Evolutionary conservation across 257 asterid species (phyloP).

Genomic region (Nicotiana noctiflora): DNA sequence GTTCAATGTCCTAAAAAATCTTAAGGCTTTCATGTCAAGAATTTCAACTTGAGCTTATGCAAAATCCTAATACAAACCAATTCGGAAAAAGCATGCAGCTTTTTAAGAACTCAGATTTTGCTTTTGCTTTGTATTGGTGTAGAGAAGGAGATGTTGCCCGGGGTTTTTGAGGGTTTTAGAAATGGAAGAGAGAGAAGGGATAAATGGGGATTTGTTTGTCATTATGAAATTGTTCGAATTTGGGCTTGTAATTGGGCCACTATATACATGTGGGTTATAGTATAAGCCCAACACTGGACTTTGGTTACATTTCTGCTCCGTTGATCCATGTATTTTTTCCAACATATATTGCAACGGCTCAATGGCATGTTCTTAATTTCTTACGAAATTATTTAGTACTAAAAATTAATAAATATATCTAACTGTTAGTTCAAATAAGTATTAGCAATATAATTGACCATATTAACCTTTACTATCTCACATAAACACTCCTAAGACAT

Average conservation of each 20-base stretch:
- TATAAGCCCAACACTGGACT: not conserved
- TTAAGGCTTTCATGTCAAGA: conserved; percentile 48
- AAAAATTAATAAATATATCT: too few relatives aligned
- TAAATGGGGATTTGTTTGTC: not conserved
- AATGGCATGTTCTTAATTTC: too few relatives aligned
- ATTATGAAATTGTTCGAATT: not conserved
- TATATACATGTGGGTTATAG: not conserved
- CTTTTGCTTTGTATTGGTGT: not conserved
- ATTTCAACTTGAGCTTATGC: not conserved
- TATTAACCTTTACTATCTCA: too few relatives aligned
- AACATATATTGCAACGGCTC: too few relatives aligned
- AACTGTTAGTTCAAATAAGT: too few relatives aligned
- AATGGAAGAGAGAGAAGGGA: not conserved
- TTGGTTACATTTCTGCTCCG: not conserved
- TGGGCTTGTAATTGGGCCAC: not conserved
- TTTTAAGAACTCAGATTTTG: not conserved
- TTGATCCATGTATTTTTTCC: too few relatives aligned
- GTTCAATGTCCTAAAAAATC: conserved; percentile 38
- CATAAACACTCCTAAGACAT: too few relatives aligned
- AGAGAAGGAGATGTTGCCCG: not conserved
- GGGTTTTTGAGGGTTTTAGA: conserved; percentile 39
- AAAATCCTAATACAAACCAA: not conserved
- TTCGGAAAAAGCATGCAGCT: not conserved
- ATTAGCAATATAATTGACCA: too few relatives aligned
- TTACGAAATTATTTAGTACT: too few relatives aligned